Conservation (phyloP, 192 early-diverging fungal genomes). For the Mortierella hygrophila region DNA sequence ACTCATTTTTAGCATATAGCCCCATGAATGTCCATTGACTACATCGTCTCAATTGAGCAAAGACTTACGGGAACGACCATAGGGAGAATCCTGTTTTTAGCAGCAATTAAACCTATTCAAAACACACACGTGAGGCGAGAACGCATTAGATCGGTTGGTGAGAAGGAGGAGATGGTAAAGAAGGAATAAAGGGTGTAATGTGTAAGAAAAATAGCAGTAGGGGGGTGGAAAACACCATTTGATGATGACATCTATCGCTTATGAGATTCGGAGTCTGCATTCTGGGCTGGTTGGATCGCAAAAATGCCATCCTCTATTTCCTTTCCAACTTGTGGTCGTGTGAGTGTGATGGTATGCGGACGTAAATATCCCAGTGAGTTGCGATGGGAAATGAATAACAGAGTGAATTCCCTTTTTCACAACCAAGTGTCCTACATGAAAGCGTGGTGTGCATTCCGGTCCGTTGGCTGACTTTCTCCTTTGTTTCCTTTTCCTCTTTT, state of each 20-base stretch:
- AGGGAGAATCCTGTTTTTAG: constrained; percentile 33
- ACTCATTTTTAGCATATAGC: too few relatives aligned
- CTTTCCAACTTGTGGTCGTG: neutral
- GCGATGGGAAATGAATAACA: neutral
- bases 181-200: neutral
- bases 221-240: neutral
- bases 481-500: neutral
- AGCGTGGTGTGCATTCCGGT: neutral
- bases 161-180: neutral
- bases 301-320: too few relatives aligned
- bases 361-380: neutral
- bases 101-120: constrained; percentile 1
- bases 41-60: too few relatives aligned
- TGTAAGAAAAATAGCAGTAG: too few relatives aligned
- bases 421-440: neutral
- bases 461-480: neutral
- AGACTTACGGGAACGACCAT: constrained; percentile 24
- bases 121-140: neutral
- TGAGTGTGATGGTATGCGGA: neutral
- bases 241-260: neutral
- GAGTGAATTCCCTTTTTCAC: neutral
- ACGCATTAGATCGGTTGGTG: neutral
- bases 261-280: neutral
- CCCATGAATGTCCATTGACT: neutral
- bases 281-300: neutral